Base-by-base conservation (phyloP, 2,329 filamentous ascomycete species). In the Apiospora hydei region DNA sequence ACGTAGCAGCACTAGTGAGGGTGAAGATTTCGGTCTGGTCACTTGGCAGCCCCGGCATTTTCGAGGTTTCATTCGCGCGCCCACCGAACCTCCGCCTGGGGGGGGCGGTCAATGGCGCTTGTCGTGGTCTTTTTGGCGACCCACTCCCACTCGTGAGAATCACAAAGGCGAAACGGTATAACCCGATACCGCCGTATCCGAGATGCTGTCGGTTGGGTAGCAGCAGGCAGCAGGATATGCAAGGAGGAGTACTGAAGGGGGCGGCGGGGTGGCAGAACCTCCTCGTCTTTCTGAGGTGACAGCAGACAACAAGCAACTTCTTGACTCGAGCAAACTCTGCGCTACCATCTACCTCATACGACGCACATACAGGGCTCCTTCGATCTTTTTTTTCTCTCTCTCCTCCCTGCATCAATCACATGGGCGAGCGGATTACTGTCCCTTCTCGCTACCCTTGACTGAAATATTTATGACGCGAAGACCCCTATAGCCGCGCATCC, bases 251-350 rank as follows among this genome's bases (percentile, higher is more conserved):
- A 43, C 26, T 4, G 53, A 53, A 38, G 5, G 51, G 26, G 26
- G 26, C 53, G 53, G 49, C 51, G 51, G 53, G 53, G 30, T 6
- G 18, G 16, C 26, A 38, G 16, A 38, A 61, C 3, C 30, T 30
- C 30, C 10, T 38, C 18, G 30, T 30, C 26, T 7, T 30, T 30
- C 51, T 34, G 30, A 53, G 51, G 53, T 21, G 53, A 38, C 53
- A 61, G 30, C 53, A 34, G 16, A 21, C 53, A 61, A 41, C 34
- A 8, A n/a, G 21, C 57, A 38, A 11, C 57, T 64, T 41, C 57
- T 64, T 64, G 57, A 64, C 57, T 64, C 57, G 34, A 64, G 57
- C 57, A 64, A 64, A 64, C 57, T 64, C 41, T 41, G 34, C 57
- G 21, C 34, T 64, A 41, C 57, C 10, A 24, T 64, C 57, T n/a